These are phyloP conservation scores for Phytophthora fragariae DNA, from an alignment of 352 stramenopile species.

Conservation along the genomic window DNA sequence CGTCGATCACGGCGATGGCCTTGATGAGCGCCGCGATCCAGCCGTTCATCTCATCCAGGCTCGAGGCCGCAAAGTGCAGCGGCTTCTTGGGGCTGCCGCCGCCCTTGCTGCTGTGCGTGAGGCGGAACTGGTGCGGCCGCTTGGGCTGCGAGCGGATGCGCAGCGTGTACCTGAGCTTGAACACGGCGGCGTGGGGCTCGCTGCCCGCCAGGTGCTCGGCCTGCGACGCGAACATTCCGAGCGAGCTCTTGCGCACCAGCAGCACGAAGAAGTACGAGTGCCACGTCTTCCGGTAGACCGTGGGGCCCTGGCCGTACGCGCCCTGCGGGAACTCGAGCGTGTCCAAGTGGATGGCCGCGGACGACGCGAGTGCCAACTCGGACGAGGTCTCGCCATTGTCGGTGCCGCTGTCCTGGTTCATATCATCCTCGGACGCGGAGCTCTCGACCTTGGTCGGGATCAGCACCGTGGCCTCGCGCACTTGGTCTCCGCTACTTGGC, in stretches of 20 bases:
- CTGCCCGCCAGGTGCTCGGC: conserved; percentile 53
- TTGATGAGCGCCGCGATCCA: no score
- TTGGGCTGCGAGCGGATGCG: conserved; percentile 73
- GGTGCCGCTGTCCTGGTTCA: conserved; percentile 12
- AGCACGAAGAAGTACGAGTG: conserved; percentile 73
- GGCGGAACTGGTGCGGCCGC: conserved; percentile 67
- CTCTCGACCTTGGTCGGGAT: conserved; percentile 11
- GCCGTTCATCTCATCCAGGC: no score
- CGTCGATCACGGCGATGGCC: conserved; percentile 65
- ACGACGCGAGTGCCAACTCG: conserved; percentile 24
- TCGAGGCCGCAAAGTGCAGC: no score
- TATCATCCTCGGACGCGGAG: neutral
- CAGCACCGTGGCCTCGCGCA: conserved; percentile 32
- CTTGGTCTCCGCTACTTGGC: conserved; percentile 26
- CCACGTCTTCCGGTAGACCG: conserved; percentile 71
- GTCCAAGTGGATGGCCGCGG: conserved; percentile 61
- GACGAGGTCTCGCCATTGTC: conserved; percentile 31
- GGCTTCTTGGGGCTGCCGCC: no score
- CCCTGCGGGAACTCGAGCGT: conserved; percentile 62
- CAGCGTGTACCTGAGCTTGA: conserved; percentile 74
- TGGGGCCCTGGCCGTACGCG: conserved; percentile 42
- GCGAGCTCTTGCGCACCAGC: conserved; percentile 72
- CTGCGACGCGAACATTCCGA: conserved; percentile 70
- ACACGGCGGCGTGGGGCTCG: conserved; percentile 60
- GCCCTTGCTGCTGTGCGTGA: conserved; percentile 57